Percentiles rank a stretch among this genome's conserved stretches.
Conservation (phyloP, 164 flowering plant genomes). For the Kalanchoe fedtschenkoi region DNA sequence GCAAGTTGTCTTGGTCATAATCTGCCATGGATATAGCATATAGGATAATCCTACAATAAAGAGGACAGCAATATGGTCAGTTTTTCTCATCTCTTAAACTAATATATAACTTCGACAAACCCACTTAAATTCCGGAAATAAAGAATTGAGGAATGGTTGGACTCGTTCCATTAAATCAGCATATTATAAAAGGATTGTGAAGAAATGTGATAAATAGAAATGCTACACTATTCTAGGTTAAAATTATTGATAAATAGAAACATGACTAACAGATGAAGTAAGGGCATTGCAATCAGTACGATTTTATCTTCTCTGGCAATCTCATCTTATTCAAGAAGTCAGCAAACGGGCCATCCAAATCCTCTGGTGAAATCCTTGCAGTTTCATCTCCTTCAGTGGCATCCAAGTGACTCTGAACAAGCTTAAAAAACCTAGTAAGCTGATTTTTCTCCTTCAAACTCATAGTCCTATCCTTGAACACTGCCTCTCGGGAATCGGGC, state of each 20-base stretch:
- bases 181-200: background rate
- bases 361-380: slow-evolving; percentile 47
- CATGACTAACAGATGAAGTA: slow-evolving; percentile 40
- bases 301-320: slow-evolving; percentile 71
- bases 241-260: slow-evolving; percentile 8
- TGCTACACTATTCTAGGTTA: background rate
- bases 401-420: slow-evolving; percentile 33
- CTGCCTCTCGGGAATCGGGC: slow-evolving; percentile 70
- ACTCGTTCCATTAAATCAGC: background rate
- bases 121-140: background rate
- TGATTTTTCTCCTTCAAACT: slow-evolving; percentile 59
- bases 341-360: slow-evolving; percentile 69
- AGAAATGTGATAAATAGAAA: too few relatives aligned
- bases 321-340: slow-evolving; percentile 59
- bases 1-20: slow-evolving; percentile 56
- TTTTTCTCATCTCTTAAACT: background rate
- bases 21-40: slow-evolving; percentile 82
- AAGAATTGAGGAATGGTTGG: background rate
- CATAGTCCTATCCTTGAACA: slow-evolving; percentile 56
- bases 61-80: background rate
- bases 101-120: background rate
- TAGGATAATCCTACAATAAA: slow-evolving; percentile 47
- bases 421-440: slow-evolving; percentile 75
- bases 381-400: slow-evolving; percentile 11
- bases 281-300: slow-evolving; percentile 44